These are phyloP conservation scores for Alternaria solani DNA, from an alignment of 2,329 filamentous ascomycete species.

Conservation along the genomic window DNA sequence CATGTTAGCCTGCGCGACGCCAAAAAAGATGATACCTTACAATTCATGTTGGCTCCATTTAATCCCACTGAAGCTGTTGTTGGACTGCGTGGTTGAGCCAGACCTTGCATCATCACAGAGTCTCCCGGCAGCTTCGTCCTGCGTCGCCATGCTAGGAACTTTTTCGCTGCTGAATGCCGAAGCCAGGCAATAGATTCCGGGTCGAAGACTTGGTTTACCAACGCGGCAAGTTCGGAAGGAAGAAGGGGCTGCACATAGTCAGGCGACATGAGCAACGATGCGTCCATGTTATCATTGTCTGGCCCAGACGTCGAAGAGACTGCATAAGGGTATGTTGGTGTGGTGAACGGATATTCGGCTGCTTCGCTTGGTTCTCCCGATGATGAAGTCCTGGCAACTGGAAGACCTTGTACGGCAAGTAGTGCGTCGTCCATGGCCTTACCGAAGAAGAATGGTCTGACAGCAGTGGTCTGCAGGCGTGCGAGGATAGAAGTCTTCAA, in stretches of 20 bases:
- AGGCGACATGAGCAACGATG: constrained; percentile 89
- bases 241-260: constrained; percentile 86
- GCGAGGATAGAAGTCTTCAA: constrained; percentile 68
- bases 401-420: constrained; percentile 43
- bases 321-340: constrained; percentile 68
- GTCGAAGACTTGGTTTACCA: constrained; percentile 81
- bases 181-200: constrained; percentile 80
- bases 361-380: constrained; percentile 19
- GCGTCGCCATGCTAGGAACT: constrained; percentile 75
- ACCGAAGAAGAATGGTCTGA: constrained; percentile 74
- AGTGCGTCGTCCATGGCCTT: constrained; percentile 49
- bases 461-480: constrained; percentile 64
- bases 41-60: constrained; percentile 33
- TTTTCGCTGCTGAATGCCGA: constrained; percentile 81
- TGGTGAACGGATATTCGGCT: constrained; percentile 39
- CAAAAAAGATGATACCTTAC: constrained; percentile 20
- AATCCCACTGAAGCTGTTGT: constrained; percentile 44
- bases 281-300: constrained; percentile 87
- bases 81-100: constrained; percentile 35
- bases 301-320: constrained; percentile 76
- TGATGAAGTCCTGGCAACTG: constrained; percentile 19
- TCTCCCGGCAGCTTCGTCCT: constrained; percentile 48
- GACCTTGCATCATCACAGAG: constrained; percentile 38
- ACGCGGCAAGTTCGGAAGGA: constrained; percentile 72
- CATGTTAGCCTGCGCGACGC: constrained; percentile 20